Base-by-base conservation (phyloP, 371 early-diverging fungal species). In the Mortierella sp. region DNA sequence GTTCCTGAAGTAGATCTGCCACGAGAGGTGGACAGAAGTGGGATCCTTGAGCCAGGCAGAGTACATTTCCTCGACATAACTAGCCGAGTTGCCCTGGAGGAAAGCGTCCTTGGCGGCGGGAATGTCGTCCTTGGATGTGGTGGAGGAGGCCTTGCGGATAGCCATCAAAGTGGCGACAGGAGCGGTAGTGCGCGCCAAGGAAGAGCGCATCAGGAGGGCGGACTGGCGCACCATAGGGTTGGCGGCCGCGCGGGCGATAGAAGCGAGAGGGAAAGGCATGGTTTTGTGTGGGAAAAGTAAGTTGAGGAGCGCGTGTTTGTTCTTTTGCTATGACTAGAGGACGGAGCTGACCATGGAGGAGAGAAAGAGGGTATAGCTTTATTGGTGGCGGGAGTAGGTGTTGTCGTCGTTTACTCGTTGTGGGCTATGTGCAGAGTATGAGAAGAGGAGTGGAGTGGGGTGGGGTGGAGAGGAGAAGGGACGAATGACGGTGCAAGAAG, bases 51-150 rank as follows among this genome's bases (percentile, higher is more conserved):
- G 90, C 96, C 98, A 98, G 31, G 97, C 97, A 75, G 93, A 90
- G 89, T 97, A 98, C 99, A 98, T 98, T 74, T 97, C 96, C 85
- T 98, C 98, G 83, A 98, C 94, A 83, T 99, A 99, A 80, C 91
- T 90, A 43, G 97, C 94, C 69, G 95, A 91, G 72, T 91, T 92
- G 37, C 97, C 97, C 80, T 94, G 94, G 77, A 96, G 87, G 89
- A 97, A 97, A 51, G 88, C 88, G 72, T 94, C 93, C 59, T 87
- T 87, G 43, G 87, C 82, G 21, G 72, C 78, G 11, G 75, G 75
- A 44, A 74, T 37, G 26, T 80, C 78, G 48, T 75, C 81, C 31
- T 75, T 80, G 69, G 79, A 31, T 3, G 75, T 55, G 34, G 55
- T 67, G 40, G 74, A 73, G n/a, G 77, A 78, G 8, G 79, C 77